Conservation (phyloP, 2,329 filamentous ascomycete genomes). For the Coleophoma cylindrospora region DNA sequence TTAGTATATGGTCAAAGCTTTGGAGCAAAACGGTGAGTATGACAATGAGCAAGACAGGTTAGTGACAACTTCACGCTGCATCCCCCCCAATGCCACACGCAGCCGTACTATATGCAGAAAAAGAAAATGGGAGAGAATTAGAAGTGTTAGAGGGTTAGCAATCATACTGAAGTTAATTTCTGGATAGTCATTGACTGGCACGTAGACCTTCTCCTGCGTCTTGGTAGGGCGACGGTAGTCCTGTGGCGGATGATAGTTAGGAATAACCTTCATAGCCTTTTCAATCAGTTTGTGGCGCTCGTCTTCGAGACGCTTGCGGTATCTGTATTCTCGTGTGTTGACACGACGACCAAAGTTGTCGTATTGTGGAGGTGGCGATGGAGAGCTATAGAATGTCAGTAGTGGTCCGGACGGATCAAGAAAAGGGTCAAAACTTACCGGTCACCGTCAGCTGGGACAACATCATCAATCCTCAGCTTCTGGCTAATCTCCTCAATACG, state of each 20-base stretch:
- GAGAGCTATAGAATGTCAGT: constrained; percentile 60
- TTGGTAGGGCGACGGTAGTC: constrained; percentile 98
- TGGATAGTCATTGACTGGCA: constrained; percentile 99
- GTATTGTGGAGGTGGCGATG: constrained; percentile 93
- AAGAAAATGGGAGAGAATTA: constrained; percentile 50
- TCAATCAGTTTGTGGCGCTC: constrained; percentile 98
- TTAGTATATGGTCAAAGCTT: constrained; percentile 62
- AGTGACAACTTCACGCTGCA: constrained; percentile 28
- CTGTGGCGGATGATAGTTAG: constrained; percentile 97
- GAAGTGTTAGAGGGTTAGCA: constrained; percentile 94
- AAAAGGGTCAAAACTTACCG: constrained; percentile 54
- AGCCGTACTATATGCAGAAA: constrained; percentile 33
- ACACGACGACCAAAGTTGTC: constrained; percentile 99
- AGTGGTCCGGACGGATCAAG: neutral
- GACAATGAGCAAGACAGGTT: constrained; percentile 26
- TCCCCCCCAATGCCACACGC: constrained; percentile 21
- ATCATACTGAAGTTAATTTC: constrained; percentile 99
- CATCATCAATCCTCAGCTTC: constrained; percentile 98
- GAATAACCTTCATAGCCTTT: constrained; percentile 98
- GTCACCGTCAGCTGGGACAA: constrained; percentile 93
- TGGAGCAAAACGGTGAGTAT: constrained; percentile 20
- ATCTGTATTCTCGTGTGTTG: constrained; percentile 97
- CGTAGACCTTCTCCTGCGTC: constrained; percentile 99
- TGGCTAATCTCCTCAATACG: constrained; percentile 99
- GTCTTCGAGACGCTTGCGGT: constrained; percentile 95